Conservation (phyloP, 1,139 yeast genomes). For the Yamadazyma siamensis region DNA sequence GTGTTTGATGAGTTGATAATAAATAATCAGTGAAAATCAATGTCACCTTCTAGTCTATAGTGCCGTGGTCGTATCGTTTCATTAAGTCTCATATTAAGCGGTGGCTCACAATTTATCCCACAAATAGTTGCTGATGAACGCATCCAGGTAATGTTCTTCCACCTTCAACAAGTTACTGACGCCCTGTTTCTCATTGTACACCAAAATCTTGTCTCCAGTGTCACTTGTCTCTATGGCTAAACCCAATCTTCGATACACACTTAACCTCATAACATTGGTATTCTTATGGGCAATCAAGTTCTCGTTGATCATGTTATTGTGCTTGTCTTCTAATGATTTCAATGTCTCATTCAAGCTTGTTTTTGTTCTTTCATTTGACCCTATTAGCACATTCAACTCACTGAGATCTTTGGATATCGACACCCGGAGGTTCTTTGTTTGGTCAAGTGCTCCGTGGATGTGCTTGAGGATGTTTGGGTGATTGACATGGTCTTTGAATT, state of each 20-base stretch:
- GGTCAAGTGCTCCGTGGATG: constrained; percentile 4
- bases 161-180: constrained; percentile 51
- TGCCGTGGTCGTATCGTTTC: too few species aligned
- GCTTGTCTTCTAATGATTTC: constrained; percentile 19
- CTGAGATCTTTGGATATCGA: constrained; percentile 55
- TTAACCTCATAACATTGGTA: constrained; percentile 37
- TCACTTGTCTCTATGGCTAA: constrained; percentile 29
- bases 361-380: constrained; percentile 43
- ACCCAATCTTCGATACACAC: constrained; percentile 45
- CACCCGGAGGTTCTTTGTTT: constrained; percentile 30
- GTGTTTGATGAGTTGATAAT: too few species aligned
- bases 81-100: too few species aligned
- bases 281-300: constrained; percentile 27
- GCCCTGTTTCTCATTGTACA: constrained; percentile 48
- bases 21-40: too few species aligned
- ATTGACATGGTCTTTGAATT: constrained; percentile 3
- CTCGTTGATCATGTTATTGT: constrained; percentile 21
- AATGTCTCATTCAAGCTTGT: constrained; percentile 34
- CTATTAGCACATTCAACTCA: constrained; percentile 52
- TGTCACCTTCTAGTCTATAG: too few species aligned
- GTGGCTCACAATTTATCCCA: constrained; percentile 64
- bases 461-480: constrained; percentile 5
- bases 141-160: constrained; percentile 59
- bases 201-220: constrained; percentile 36
- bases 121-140: constrained; percentile 62